Evolutionary conservation across 192 early-diverging fungal genomes (phyloP).

Genomic region (Polychytrium aggregatum): DNA sequence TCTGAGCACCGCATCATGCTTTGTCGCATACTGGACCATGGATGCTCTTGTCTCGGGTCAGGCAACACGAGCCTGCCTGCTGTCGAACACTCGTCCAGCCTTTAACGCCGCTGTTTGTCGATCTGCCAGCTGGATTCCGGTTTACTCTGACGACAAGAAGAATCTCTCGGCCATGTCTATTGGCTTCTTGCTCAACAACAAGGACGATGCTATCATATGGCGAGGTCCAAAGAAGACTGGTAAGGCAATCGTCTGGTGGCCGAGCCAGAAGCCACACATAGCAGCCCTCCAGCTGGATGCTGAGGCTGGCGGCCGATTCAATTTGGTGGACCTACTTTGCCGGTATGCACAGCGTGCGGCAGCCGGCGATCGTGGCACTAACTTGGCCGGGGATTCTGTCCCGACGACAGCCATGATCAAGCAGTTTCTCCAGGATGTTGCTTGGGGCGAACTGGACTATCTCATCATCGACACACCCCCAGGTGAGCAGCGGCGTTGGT

Average conservation of each 20-base stretch:
- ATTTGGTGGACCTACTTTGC: not conserved
- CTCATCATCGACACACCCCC: constrained; percentile 94
- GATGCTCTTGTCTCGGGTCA: too few species aligned
- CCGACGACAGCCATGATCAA: constrained; percentile 78
- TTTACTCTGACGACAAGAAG: constrained; percentile 25
- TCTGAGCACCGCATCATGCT: too few species aligned
- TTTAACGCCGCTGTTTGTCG: too few species aligned
- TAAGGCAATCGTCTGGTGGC: not conserved
- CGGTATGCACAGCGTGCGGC: not conserved
- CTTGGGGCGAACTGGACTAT: constrained; percentile 85
- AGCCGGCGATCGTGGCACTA: not conserved
- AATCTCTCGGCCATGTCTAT: constrained; percentile 77
- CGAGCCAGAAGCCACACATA: too few species aligned
- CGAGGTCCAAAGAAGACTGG: constrained; percentile 84
- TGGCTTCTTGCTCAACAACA: constrained; percentile 79
- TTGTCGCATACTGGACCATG: too few species aligned
- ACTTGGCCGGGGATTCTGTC: too few species aligned
- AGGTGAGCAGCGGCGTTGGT: constrained; percentile 14
- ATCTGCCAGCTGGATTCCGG: constrained; percentile 34
- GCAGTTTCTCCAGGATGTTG: constrained; percentile 92
- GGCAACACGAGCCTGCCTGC: too few species aligned
- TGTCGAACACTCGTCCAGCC: too few species aligned
- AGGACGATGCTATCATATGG: constrained; percentile 91
- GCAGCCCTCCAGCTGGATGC: too few species aligned
- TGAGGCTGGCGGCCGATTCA: too few species aligned